Conservation (phyloP, 768 basidiomycete species). For the Leccinum longicurvipes region DNA sequence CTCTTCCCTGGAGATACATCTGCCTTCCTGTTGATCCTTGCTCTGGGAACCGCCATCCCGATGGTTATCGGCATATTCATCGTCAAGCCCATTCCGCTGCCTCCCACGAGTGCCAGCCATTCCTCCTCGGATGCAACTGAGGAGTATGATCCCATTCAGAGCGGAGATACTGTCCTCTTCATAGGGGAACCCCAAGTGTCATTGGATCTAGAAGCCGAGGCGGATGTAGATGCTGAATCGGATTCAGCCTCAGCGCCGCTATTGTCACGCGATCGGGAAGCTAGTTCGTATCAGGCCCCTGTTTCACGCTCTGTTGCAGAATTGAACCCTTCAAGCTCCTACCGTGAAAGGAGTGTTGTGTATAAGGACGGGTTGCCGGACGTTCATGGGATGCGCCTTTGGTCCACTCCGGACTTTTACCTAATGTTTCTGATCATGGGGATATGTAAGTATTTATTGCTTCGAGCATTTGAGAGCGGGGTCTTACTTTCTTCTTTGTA, state of each 20-base stretch:
- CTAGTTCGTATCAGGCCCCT: constrained; percentile 22
- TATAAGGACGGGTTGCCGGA: constrained; percentile 41
- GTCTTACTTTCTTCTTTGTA: constrained; percentile 21
- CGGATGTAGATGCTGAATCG: constrained; percentile 4
- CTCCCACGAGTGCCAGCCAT: constrained; percentile 28
- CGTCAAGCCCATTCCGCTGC: constrained; percentile 65
- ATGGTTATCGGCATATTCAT: constrained; percentile 78
- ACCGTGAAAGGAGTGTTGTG: neutral
- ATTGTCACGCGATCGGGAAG: constrained; percentile 17
- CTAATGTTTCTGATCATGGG: constrained; percentile 53
- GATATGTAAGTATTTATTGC: constrained; percentile 43
- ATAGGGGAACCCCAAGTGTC: constrained; percentile 17
- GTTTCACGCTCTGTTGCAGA: constrained; percentile 17
- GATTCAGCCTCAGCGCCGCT: constrained; percentile 22
- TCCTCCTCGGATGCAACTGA: constrained; percentile 2
- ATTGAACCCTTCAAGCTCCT: constrained; percentile 17
- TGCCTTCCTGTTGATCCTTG: constrained; percentile 70
- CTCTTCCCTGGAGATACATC: constrained; percentile 78
- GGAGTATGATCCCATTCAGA: constrained; percentile 17
- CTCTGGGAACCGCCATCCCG: constrained; percentile 73
- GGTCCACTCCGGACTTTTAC: constrained; percentile 59
- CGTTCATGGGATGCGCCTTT: constrained; percentile 51
- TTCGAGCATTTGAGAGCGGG: neutral
- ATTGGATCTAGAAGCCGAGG: constrained; percentile 5
- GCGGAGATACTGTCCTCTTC: constrained; percentile 22